Evolutionary conservation across 192 early-diverging fungal genomes (phyloP).

Genomic region (Mycoemilia scoparia): DNA sequence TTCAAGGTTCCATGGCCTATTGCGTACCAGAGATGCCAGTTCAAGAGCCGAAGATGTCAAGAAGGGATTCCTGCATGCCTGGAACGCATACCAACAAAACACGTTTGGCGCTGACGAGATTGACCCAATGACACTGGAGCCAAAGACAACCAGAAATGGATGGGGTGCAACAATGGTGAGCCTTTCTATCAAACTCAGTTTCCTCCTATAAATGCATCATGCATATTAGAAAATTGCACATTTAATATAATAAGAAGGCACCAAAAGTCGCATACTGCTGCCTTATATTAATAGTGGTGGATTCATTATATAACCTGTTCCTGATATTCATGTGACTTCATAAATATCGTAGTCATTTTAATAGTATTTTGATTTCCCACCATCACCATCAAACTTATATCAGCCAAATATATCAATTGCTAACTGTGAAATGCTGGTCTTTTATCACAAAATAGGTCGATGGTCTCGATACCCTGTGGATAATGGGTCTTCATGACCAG

Average conservation of each 20-base stretch:
- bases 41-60: constrained; percentile 35
- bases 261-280: too few relatives aligned
- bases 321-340: too few relatives aligned
- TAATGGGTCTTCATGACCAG: constrained; percentile 71
- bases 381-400: constrained; percentile 27
- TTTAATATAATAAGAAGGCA: too few relatives aligned
- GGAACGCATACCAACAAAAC: constrained; percentile 57
- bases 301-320: too few relatives aligned
- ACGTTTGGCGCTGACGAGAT: constrained; percentile 69
- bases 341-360: too few relatives aligned
- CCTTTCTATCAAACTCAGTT: constrained; percentile 50
- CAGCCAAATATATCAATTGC: constrained; percentile 49
- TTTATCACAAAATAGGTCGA: too few relatives aligned
- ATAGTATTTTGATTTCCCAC: constrained; percentile 39
- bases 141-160: constrained; percentile 32
- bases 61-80: constrained; percentile 42
- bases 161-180: constrained; percentile 72
- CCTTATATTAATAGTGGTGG: too few relatives aligned
- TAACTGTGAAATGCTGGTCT: constrained; percentile 41
- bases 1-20: too few relatives aligned
- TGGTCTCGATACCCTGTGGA: constrained; percentile 65
- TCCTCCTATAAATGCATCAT: constrained; percentile 40
- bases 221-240: constrained; percentile 41
- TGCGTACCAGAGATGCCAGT: too few relatives aligned
- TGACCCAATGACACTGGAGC: constrained; percentile 11